Evolutionary conservation across 805 yeast genomes (phyloP), one percentile per base, ranked within the genome.

Genomic region (Kodamaea laetipori): DNA sequence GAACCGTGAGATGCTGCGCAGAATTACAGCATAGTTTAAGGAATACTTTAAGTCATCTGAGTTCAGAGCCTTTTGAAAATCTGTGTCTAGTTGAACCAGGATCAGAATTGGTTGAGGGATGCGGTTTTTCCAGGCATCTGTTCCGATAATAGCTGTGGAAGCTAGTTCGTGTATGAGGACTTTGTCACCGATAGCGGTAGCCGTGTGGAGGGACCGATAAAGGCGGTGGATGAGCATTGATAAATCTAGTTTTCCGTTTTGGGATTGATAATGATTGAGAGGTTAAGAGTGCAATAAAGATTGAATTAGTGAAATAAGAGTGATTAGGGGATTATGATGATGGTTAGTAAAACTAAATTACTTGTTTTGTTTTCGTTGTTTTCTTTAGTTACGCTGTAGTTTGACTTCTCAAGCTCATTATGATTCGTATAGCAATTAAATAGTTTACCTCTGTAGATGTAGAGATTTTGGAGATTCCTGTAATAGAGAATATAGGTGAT

Each of bases 1-100:
- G 50, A 65, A 76, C 4, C 72, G 69, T 30, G 77, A 61, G n/a
- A 92, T 66, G 31, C 79, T 78, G 39, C 88, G 71, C 3, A 92
- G 80, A 4, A 92, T 75, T 4, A 82, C 90, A 2, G 96, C 97
- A 63, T 92, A 92, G 63, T 92, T 92, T 50, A 92, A 76, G 4
- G 97, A 85, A 55, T 85, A 80, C 46, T 80, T 77, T 53, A 92
- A 72, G 57, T 90, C 92, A 64, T 92, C 98, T 0, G 82, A 78
- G 9, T 66, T 64, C n/a, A 92, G 81, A n/a, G 96, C 90, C 43
- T 76, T 69, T 17, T 76, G 70, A 55, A 90, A 84, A 54, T 82
- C 80, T 0, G 96, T 86, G 25, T 67, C 67, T 48, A 87, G 74
- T 34, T 73, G 70, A 18, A 86, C 71, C 8, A 85, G 76, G 5